Evolutionary conservation across 2,329 filamentous ascomycete genomes (phyloP).

Genomic region (Penicillium glabrum): DNA sequence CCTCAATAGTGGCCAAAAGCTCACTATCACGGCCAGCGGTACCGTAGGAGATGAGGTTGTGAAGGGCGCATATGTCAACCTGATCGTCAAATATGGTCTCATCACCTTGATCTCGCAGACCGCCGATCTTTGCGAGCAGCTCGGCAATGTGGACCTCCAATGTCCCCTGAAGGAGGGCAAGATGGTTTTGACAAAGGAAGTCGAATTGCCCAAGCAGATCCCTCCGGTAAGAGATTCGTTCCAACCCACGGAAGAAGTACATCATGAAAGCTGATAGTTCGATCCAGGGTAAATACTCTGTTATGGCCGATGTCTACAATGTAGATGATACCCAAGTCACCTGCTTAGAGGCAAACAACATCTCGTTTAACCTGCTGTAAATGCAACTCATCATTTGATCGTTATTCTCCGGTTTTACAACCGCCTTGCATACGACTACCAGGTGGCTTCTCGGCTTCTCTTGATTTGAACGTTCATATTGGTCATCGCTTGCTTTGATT

Average conservation of each 20-base stretch:
- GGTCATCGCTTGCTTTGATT: neutral
- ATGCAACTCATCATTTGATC: neutral
- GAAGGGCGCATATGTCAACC: conserved; percentile 74
- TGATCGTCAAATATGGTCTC: conserved; percentile 90
- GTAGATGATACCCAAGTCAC: conserved; percentile 73
- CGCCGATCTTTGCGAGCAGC: conserved; percentile 84
- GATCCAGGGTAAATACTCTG: conserved; percentile 79
- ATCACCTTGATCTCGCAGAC: conserved; percentile 82
- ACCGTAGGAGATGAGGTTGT: conserved; percentile 71
- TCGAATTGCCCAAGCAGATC: conserved; percentile 82
- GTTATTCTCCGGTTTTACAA: neutral
- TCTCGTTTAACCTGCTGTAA: conserved; percentile 28
- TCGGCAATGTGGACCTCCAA: conserved; percentile 80
- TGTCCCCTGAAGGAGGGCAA: conserved; percentile 85
- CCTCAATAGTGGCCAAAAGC: conserved; percentile 65
- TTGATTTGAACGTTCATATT: neutral
- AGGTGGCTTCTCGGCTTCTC: neutral
- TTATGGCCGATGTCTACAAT: conserved; percentile 81
- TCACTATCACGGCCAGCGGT: conserved; percentile 77
- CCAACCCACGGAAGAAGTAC: neutral
- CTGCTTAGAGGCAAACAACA: conserved; percentile 69
- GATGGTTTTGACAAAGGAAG: conserved; percentile 72
- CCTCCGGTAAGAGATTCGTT: conserved; percentile 69
- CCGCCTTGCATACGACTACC: conserved; percentile 5
- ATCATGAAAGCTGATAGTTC: conserved; percentile 6